Conservation (phyloP, 1,284 basidiomycete genomes). For the Naganishia liquefaciens region DNA sequence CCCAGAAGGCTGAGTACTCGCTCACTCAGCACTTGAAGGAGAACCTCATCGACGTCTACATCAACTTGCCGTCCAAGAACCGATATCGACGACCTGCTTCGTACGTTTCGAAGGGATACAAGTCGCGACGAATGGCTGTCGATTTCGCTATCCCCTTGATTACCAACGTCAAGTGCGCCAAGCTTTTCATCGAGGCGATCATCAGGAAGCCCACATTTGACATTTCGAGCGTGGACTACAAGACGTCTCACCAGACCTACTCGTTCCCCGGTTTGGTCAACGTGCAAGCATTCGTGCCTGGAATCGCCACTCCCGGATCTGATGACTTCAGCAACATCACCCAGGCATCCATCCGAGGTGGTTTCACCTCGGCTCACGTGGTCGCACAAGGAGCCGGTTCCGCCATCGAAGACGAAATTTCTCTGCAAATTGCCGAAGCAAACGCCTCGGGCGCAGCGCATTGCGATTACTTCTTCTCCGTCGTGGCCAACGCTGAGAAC, state of each 20-base stretch:
- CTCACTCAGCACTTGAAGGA: slow-evolving; percentile 91
- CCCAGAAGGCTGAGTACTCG: slow-evolving; percentile 93
- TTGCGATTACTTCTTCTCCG: slow-evolving; percentile 81
- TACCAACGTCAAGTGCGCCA: slow-evolving; percentile 99
- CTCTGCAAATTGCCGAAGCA: slow-evolving; percentile 68
- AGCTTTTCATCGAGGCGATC: slow-evolving; percentile 92
- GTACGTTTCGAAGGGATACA: slow-evolving; percentile 96
- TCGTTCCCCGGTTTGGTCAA: slow-evolving; percentile 92
- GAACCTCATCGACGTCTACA: slow-evolving; percentile 97
- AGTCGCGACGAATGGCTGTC: slow-evolving; percentile 97
- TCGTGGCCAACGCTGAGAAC: slow-evolving; percentile 74
- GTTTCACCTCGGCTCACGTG: slow-evolving; percentile 80
- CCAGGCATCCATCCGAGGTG: slow-evolving; percentile 77
- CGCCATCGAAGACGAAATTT: slow-evolving; percentile 66
- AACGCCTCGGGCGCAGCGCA: slow-evolving; percentile 68
- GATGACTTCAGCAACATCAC: slow-evolving; percentile 69
- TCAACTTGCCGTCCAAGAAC: slow-evolving; percentile 98
- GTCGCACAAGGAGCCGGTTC: slow-evolving; percentile 69
- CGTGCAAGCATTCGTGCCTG: slow-evolving; percentile 83
- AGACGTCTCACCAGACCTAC: slow-evolving; percentile 88
- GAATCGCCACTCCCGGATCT: slow-evolving; percentile 60
- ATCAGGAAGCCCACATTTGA: slow-evolving; percentile 82
- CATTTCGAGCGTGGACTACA: slow-evolving; percentile 87
- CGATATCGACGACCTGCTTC: slow-evolving; percentile 95
- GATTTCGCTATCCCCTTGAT: slow-evolving; percentile 97